A percentile compares a stretch with the other conserved stretches of the same genome.
Evolutionary conservation across 2,329 filamentous ascomycete species (phyloP).

Genomic region (Dactylellina leptospora): DNA sequence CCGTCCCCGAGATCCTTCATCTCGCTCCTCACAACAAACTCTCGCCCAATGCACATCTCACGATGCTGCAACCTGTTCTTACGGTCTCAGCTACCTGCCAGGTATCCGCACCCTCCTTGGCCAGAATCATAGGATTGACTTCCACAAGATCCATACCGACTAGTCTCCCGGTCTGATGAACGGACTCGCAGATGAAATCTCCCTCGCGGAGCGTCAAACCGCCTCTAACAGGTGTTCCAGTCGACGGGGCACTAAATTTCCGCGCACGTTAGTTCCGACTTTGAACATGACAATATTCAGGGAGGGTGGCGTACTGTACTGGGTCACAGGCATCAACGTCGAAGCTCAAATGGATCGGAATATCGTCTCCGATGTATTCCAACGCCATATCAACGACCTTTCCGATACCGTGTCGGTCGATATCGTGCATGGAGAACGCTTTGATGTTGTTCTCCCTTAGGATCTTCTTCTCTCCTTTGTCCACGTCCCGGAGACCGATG

Average conservation of each 20-base stretch:
- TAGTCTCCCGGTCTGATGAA: slow-evolving; percentile 80
- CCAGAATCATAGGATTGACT: slow-evolving; percentile 60
- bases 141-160: slow-evolving; percentile 77
- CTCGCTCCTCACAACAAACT: slow-evolving; percentile 84
- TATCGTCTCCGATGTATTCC: slow-evolving; percentile 91
- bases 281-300: too few species aligned
- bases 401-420: slow-evolving; percentile 94
- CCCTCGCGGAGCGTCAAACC: slow-evolving; percentile 93
- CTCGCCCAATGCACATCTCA: slow-evolving; percentile 90
- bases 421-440: slow-evolving; percentile 98
- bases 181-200: slow-evolving; percentile 92
- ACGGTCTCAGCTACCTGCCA: slow-evolving; percentile 73
- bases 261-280: not conserved
- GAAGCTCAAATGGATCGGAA: slow-evolving; percentile 95
- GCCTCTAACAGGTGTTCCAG: slow-evolving; percentile 91
- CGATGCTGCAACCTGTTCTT: slow-evolving; percentile 86
- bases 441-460: slow-evolving; percentile 88
- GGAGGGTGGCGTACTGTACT: slow-evolving; percentile 65
- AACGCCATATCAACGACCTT: slow-evolving; percentile 98
- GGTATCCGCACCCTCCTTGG: slow-evolving; percentile 64
- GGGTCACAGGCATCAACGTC: slow-evolving; percentile 97
- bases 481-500: slow-evolving; percentile 92
- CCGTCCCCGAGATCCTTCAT: too few species aligned
- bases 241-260: slow-evolving; percentile 79
- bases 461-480: slow-evolving; percentile 91